These are phyloP conservation scores for Coniochaeta sp. DNA, from an alignment of 2,329 filamentous ascomycete species.

Conservation along the genomic window DNA sequence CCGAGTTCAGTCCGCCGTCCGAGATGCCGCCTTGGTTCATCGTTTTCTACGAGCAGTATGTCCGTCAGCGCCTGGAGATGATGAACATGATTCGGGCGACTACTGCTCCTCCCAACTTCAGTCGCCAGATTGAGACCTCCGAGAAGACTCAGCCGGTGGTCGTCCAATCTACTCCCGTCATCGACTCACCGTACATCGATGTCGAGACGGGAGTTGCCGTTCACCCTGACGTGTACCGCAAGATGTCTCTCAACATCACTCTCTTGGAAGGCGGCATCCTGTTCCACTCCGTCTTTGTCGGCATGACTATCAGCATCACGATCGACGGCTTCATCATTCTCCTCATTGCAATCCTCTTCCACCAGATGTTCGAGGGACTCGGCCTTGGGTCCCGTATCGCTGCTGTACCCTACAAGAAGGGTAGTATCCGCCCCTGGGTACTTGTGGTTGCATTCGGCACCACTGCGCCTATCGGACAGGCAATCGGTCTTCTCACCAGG, in stretches of 20 bases:
- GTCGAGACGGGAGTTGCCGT: slow-evolving; percentile 34
- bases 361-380: slow-evolving; percentile 64
- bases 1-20: slow-evolving; percentile 23
- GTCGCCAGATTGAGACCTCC: slow-evolving; percentile 23
- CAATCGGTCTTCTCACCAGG: slow-evolving; percentile 51
- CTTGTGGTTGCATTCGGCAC: slow-evolving; percentile 56
- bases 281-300: slow-evolving; percentile 72
- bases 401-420: slow-evolving; percentile 52
- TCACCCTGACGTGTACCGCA: slow-evolving; percentile 44
- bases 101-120: slow-evolving; percentile 15
- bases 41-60: slow-evolving; percentile 56
- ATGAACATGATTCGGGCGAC: slow-evolving; percentile 41
- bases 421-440: slow-evolving; percentile 52
- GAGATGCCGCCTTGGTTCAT: slow-evolving; percentile 57
- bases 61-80: slow-evolving; percentile 54
- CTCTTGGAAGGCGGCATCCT: slow-evolving; percentile 72
- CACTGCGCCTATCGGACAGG: slow-evolving; percentile 58
- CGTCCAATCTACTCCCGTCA: slow-evolving; percentile 8
- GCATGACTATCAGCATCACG: slow-evolving; percentile 65
- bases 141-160: slow-evolving; percentile 13
- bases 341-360: slow-evolving; percentile 63
- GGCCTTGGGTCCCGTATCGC: slow-evolving; percentile 66
- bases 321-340: slow-evolving; percentile 61
- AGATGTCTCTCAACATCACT: slow-evolving; percentile 65
- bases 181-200: slow-evolving; percentile 31